Conservation (phyloP, 148 eudicot species). For the Fagopyrum homotropicum region DNA sequence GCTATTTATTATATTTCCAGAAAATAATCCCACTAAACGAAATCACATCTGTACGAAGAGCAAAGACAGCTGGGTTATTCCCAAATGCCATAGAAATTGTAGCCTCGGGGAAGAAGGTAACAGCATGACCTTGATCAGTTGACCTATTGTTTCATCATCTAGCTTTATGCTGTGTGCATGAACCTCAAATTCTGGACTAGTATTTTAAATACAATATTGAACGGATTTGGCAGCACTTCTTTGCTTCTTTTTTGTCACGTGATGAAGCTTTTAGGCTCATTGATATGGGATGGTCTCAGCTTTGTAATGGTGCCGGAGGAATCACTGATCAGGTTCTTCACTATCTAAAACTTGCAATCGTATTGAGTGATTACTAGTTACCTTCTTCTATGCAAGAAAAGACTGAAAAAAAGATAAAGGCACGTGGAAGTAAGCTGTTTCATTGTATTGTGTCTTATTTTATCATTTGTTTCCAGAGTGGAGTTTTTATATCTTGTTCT, state of each 20-base stretch:
- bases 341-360: not conserved
- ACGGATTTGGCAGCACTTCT: slow-evolving; percentile 52
- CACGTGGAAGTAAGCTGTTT: too few relatives aligned
- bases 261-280: slow-evolving; percentile 90
- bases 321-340: slow-evolving; percentile 24
- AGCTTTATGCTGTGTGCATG: not conserved
- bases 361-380: not conserved
- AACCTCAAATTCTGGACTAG: not conserved
- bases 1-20: too few relatives aligned
- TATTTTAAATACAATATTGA: not conserved
- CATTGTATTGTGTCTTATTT: not conserved
- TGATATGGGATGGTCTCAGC: slow-evolving; percentile 62
- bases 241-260: slow-evolving; percentile 90
- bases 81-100: not conserved
- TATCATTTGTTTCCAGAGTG: not conserved
- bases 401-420: not conserved
- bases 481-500: too few relatives aligned
- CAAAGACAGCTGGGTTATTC: not conserved
- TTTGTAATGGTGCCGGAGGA: slow-evolving; percentile 35
- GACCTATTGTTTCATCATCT: not conserved
- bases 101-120: not conserved
- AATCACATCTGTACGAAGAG: not conserved
- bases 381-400: too few relatives aligned
- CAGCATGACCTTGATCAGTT: not conserved
- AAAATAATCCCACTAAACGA: too few relatives aligned